Percentiles rank a stretch among this genome's conserved stretches.
phyloP scores from a whole-genome alignment of 345 rosid genomes.

The Brassica incana region DNA sequence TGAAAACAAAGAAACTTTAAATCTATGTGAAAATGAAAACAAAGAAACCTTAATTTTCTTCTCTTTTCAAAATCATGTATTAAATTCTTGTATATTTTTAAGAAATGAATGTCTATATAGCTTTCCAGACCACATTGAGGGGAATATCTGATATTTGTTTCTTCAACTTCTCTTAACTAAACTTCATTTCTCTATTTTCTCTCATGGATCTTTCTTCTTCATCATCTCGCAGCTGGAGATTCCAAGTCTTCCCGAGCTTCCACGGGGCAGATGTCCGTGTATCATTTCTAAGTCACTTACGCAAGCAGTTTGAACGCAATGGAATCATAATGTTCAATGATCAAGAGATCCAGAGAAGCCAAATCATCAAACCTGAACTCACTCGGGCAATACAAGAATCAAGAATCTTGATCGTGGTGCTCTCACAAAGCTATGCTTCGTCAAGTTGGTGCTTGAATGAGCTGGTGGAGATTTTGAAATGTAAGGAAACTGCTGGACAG shows the following conservation, averaged over 20 bases:
- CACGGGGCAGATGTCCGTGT: neutral
- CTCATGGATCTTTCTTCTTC: neutral
- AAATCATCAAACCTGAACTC: neutral
- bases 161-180: neutral
- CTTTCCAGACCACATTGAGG: neutral
- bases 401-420: neutral
- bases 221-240: neutral
- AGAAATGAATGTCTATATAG: no score
- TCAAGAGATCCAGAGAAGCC: neutral
- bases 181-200: neutral
- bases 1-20: no score
- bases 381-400: neutral
- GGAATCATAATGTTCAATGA: conserved; percentile 1
- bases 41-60: no score
- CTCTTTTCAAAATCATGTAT: no score
- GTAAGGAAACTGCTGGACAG: neutral
- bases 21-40: no score
- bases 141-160: neutral
- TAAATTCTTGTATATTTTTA: no score
- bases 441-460: conserved; percentile 9
- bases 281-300: conserved; percentile 10
- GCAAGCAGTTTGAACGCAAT: neutral
- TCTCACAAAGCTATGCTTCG: neutral
- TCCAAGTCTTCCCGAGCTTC: neutral
- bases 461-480: conserved; percentile 1